These are phyloP conservation scores for Trichoderma atrobrunneum DNA, from an alignment of 2,329 filamentous ascomycete species.

Conservation along the genomic window DNA sequence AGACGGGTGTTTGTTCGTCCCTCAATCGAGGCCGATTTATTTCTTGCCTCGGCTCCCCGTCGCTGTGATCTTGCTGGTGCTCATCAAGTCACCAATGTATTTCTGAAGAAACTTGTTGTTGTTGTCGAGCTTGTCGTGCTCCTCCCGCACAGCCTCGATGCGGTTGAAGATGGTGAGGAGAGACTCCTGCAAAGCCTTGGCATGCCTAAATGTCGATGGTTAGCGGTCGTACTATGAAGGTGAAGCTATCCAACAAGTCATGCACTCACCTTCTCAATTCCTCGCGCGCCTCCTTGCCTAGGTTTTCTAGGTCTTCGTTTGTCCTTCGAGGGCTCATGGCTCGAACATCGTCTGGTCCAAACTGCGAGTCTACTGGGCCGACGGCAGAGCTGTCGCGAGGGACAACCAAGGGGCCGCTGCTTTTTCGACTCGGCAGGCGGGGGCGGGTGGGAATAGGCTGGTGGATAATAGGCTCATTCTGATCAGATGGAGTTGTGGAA, in stretches of 20 bases:
- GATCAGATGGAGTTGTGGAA: conserved; percentile 36
- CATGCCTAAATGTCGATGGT: conserved; percentile 60
- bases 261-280: conserved; percentile 53
- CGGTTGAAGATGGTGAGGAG: conserved; percentile 86
- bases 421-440: conserved; percentile 68
- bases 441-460: conserved; percentile 59
- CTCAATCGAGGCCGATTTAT: conserved; percentile 33
- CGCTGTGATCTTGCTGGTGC: conserved; percentile 71
- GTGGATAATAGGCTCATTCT: conserved; percentile 43
- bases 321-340: conserved; percentile 93
- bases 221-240: neutral
- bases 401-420: conserved; percentile 79
- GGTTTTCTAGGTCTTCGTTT: conserved; percentile 83
- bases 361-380: conserved; percentile 69
- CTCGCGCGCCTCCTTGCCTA: conserved; percentile 77
- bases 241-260: conserved; percentile 34
- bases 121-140: conserved; percentile 94
- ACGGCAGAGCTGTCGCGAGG: conserved; percentile 72
- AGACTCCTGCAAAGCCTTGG: conserved; percentile 82
- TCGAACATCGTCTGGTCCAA: conserved; percentile 83
- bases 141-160: conserved; percentile 89
- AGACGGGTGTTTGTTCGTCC: neutral
- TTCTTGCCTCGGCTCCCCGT: conserved; percentile 53
- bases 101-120: conserved; percentile 98
- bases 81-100: conserved; percentile 95